Base-by-base conservation (phyloP, 495 filamentous ascomycete genomes). In the Tetracladium marchalianum region DNA sequence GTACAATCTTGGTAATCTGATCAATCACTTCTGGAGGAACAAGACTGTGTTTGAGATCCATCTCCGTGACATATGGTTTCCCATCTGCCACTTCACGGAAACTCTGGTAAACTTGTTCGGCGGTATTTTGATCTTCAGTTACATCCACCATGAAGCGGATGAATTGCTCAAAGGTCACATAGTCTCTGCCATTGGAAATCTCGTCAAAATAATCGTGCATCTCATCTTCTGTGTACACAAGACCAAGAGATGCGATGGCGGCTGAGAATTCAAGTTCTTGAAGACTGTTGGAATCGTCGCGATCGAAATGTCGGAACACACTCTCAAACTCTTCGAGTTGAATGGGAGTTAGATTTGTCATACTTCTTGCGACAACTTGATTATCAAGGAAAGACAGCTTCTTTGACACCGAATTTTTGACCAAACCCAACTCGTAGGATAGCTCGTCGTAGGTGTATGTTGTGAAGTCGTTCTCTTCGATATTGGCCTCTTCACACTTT, bases 121-220 rank as follows among this genome's bases (percentile, higher is more conserved):
- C n/a, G n/a, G 88, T 94, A 56, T 98, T 95, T 63, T 98, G 92
- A 58, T 98, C 92, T 63, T 98, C 92, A 0, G 93, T 97, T 34
- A 95, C 90, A 54, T 89, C 87, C 7, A 98, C 92, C 92, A 98
- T 98, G 68, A 97, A 98, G 17, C 84, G 77, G 63, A 98, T 98
- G 61, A 98, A 98, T 63, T 96, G 93, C 67, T 98, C 92, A 60
- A 98, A 98, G 8, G 85, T n/a, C n/a, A n/a, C n/a, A 49, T 81
- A 75, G 53, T 79, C 74, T 33, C 74, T 71, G 1, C 81, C 79
- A 22, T 69, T 82, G 47, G 85, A n/a, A n/a, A 87, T 88, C 19
- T 83, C 81, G 22, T 79, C 54, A n/a, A 93, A 97, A 47, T 89
- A 87, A 31, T 87, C 76, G 58, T 95, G 88, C 93, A 96, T 97